A percentile compares a stretch with the other conserved stretches of the same genome.
Evolutionary conservation across 73 alveolate genomes (phyloP).

Genomic region (Urostyla sp.): DNA sequence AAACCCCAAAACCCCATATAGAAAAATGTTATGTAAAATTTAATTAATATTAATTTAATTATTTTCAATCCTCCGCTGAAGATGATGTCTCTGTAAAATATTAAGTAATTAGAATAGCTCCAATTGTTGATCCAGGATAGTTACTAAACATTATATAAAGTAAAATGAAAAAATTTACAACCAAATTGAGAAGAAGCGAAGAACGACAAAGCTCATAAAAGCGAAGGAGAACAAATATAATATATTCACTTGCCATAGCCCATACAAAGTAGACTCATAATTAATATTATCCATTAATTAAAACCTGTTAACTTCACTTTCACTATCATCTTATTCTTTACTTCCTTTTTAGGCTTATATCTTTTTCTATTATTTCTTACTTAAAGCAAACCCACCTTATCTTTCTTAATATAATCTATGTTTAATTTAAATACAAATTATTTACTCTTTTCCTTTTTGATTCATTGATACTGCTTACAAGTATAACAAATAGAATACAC

Average conservation of each 20-base stretch:
- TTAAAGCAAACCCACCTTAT: slow-evolving; percentile 1
- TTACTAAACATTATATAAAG: neutral
- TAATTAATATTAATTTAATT: neutral
- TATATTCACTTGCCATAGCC: slow-evolving; percentile 36
- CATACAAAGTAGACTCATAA: slow-evolving; percentile 32
- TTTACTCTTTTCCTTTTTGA: slow-evolving; percentile 25
- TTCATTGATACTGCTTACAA: slow-evolving; percentile 1
- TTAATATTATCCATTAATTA: slow-evolving; percentile 25
- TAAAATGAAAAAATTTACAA: slow-evolving; percentile 11
- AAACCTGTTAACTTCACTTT: slow-evolving; percentile 7
- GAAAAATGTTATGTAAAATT: neutral
- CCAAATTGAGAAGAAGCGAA: slow-evolving; percentile 48
- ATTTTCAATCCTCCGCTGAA: neutral
- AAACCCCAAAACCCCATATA: slow-evolving; percentile 1
- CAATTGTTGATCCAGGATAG: slow-evolving; percentile 39
- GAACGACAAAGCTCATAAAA: slow-evolving; percentile 45
- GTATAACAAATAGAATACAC: neutral
- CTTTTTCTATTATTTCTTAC: slow-evolving; percentile 5
- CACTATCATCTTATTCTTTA: slow-evolving; percentile 1
- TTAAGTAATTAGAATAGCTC: neutral
- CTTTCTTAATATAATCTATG: slow-evolving; percentile 18
- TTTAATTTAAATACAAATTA: neutral
- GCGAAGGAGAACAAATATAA: neutral
- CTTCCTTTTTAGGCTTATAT: neutral
- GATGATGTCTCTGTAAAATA: neutral